Conservation (phyloP, 2,329 filamentous ascomycete species). For the Botryotinia narcissicola region DNA sequence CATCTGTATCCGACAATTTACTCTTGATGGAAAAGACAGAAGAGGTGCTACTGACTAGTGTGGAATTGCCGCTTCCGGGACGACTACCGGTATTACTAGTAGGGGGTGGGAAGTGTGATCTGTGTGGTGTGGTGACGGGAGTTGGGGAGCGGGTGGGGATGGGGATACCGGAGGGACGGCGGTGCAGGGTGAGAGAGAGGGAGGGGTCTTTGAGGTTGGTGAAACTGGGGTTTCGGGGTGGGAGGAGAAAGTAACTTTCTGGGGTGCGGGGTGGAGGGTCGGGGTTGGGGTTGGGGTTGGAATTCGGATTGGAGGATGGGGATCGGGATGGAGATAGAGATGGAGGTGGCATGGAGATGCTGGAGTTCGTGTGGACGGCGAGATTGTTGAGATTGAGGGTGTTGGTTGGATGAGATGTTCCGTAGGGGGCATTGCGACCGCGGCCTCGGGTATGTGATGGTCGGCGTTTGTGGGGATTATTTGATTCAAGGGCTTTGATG, state of each 20-base stretch:
- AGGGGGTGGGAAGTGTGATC: background rate
- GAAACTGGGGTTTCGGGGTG: conserved; percentile 17
- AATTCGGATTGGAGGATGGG: background rate
- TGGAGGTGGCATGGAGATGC: background rate
- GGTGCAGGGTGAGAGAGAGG: background rate
- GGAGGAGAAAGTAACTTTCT: conserved; percentile 6
- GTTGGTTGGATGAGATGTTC: conserved; percentile 17
- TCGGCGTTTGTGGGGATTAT: conserved; percentile 9
- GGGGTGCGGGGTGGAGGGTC: background rate
- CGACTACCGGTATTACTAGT: background rate
- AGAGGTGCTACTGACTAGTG: conserved; percentile 25
- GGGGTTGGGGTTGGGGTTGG: background rate
- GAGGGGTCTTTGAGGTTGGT: conserved; percentile 3
- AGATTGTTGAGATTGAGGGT: conserved; percentile 9
- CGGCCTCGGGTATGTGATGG: conserved; percentile 24
- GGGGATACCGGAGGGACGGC: conserved; percentile 13
- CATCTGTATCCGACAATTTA: conserved; percentile 24
- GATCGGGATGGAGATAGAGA: background rate
- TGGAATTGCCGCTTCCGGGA: conserved; percentile 26
- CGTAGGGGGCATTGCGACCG: conserved; percentile 19
- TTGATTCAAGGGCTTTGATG: conserved; percentile 21
- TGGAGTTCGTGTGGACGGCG: background rate
- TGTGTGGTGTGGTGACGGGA: conserved; percentile 20
- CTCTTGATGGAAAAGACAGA: conserved; percentile 28
- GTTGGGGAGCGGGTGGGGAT: conserved; percentile 25